Percentiles rank a stretch among this genome's conserved stretches.
These are phyloP conservation scores for Lunularia cruciata DNA, from an alignment of 225 moss, liverwort and hornwort species.

Conservation along the genomic window DNA sequence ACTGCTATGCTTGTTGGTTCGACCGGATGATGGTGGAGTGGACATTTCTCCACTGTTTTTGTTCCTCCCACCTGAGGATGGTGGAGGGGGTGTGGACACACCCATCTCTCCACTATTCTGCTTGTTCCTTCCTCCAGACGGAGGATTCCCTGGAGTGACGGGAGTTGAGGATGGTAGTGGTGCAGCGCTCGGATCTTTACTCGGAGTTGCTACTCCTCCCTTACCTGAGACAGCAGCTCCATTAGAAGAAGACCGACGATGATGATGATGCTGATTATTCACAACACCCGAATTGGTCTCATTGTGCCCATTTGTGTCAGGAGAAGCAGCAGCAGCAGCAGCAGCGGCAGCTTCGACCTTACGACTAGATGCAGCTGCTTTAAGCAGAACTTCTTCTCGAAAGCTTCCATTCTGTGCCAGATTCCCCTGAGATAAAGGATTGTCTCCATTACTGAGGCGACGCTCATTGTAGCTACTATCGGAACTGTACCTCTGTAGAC, in stretches of 20 bases:
- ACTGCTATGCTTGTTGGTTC: constrained; percentile 18
- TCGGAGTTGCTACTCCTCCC: too few relatives aligned
- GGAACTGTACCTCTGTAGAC: constrained; percentile 29
- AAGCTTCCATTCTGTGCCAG: constrained; percentile 15
- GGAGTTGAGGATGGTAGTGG: too few relatives aligned
- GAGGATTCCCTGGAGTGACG: too few relatives aligned
- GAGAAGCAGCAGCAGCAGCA: background rate
- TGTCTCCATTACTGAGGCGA: constrained; percentile 20
- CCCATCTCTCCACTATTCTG: too few relatives aligned
- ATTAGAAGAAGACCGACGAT: constrained; percentile 30
- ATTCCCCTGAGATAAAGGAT: constrained; percentile 11
- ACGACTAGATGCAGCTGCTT: constrained; percentile 16
- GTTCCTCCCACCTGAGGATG: constrained; percentile 1
- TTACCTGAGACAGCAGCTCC: constrained; percentile 30
- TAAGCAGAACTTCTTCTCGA: constrained; percentile 22
- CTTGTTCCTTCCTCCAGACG: too few relatives aligned
- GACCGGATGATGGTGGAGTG: constrained; percentile 5
- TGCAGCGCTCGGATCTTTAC: too few relatives aligned
- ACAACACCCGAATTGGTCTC: constrained; percentile 2
- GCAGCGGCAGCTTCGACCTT: constrained; percentile 24
- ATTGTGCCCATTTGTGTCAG: background rate
- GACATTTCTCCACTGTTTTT: constrained; percentile 13
- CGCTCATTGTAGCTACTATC: constrained; percentile 15
- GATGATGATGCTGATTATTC: background rate
- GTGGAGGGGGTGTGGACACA: too few relatives aligned